These are phyloP conservation scores for Leccinum truebloodii DNA, from an alignment of 768 basidiomycete genomes.

Conservation along the genomic window DNA sequence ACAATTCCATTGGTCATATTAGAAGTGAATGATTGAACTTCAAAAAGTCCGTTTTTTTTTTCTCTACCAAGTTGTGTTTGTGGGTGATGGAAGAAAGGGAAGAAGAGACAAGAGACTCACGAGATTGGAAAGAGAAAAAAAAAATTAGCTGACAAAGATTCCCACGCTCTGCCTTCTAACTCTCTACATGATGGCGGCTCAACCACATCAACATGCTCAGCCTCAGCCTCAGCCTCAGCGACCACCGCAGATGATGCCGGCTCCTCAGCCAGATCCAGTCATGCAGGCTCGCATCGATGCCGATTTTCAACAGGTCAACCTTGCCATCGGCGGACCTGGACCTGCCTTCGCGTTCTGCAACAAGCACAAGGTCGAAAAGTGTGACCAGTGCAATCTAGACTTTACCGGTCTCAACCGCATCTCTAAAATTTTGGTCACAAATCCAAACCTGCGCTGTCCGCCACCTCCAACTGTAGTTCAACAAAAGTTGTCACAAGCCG, in stretches of 20 bases:
- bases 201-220: slow-evolving; percentile 50
- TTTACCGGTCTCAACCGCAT: slow-evolving; percentile 77
- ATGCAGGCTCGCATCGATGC: slow-evolving; percentile 79
- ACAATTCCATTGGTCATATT: slow-evolving; percentile 93
- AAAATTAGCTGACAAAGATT: slow-evolving; percentile 34
- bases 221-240: slow-evolving; percentile 36
- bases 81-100: slow-evolving; percentile 31
- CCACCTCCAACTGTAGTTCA: slow-evolving; percentile 80
- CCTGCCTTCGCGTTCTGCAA: slow-evolving; percentile 59
- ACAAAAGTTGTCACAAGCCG: slow-evolving; percentile 70
- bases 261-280: slow-evolving; percentile 63
- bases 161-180: slow-evolving; percentile 9
- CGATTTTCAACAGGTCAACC: slow-evolving; percentile 58
- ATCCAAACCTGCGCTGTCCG: slow-evolving; percentile 72
- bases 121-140: slow-evolving; percentile 20
- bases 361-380: slow-evolving; percentile 71
- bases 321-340: slow-evolving; percentile 56
- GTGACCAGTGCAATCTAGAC: slow-evolving; percentile 71
- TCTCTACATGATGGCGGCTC: slow-evolving; percentile 58
- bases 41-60: slow-evolving; percentile 24
- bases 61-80: slow-evolving; percentile 26
- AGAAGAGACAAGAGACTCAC: slow-evolving; percentile 21
- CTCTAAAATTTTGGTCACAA: slow-evolving; percentile 63
- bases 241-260: slow-evolving; percentile 43
- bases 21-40: slow-evolving; percentile 38